These are phyloP conservation scores for Ascochyta fabae DNA, from an alignment of 2,329 filamentous ascomycete genomes.

Conservation along the genomic window DNA sequence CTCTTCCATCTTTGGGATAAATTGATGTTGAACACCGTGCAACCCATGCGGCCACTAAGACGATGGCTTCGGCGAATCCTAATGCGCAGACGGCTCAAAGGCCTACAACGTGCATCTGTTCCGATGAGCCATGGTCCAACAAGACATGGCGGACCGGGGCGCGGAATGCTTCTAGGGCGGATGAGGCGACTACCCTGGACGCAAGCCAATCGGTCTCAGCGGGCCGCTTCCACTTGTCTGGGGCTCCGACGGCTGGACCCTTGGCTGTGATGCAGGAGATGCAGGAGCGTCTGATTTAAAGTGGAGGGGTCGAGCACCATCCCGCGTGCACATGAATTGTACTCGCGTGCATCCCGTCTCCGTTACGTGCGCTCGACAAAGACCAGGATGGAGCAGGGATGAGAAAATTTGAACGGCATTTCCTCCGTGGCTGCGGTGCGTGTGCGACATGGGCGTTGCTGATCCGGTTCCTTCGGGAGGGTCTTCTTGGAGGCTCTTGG, in stretches of 20 bases:
- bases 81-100: slow-evolving; percentile 10
- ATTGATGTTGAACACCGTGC: slow-evolving; percentile 18
- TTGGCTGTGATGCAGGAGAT: slow-evolving; percentile 15
- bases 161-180: not conserved
- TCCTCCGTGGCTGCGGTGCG: not conserved
- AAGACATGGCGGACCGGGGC: slow-evolving; percentile 14
- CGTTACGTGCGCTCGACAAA: slow-evolving; percentile 6
- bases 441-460: slow-evolving; percentile 3
- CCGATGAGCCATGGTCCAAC: slow-evolving; percentile 12
- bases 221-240: slow-evolving; percentile 19
- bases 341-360: slow-evolving; percentile 11
- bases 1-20: not conserved
- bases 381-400: slow-evolving; percentile 5
- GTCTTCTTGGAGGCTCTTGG: slow-evolving; percentile 1
- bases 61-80: slow-evolving; percentile 5
- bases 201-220: slow-evolving; percentile 12
- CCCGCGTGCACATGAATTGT: slow-evolving; percentile 3
- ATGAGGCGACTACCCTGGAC: not conserved
- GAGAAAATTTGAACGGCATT: slow-evolving; percentile 2
- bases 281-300: slow-evolving; percentile 9
- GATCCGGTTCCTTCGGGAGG: slow-evolving; percentile 10
- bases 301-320: slow-evolving; percentile 13
- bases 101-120: slow-evolving; percentile 7
- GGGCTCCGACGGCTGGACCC: slow-evolving; percentile 18
- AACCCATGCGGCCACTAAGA: slow-evolving; percentile 15